phyloP scores from a whole-genome alignment of 768 basidiomycete genomes.

The Leucosporidium creatinivorum region DNA sequence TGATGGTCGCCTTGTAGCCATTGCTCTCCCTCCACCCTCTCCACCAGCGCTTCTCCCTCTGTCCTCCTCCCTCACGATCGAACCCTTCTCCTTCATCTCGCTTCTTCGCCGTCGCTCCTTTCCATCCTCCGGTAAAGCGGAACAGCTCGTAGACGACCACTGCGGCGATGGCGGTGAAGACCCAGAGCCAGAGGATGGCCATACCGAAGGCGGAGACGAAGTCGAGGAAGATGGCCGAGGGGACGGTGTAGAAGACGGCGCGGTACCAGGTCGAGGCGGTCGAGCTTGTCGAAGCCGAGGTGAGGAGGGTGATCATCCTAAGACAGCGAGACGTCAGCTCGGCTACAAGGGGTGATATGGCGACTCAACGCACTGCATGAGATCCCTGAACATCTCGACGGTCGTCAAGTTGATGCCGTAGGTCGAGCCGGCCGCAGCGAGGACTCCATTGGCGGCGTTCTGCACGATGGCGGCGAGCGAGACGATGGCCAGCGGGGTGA shows the following conservation, averaged over 20 bases:
- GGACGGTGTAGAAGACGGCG: constrained; percentile 45
- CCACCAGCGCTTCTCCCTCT: constrained; percentile 45
- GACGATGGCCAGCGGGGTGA: constrained; percentile 14
- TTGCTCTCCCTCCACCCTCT: constrained; percentile 45
- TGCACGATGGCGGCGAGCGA: constrained; percentile 8
- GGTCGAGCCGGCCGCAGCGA: constrained; percentile 24
- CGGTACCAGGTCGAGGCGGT: background rate
- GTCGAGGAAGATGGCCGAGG: constrained; percentile 67
- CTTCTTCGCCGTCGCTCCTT: background rate
- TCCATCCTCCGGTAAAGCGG: constrained; percentile 44
- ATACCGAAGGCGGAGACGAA: constrained; percentile 57
- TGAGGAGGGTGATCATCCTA: constrained; percentile 27
- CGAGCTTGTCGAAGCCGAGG: background rate
- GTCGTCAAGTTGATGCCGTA: constrained; percentile 26
- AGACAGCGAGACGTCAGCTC: background rate
- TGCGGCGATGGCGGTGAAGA: constrained; percentile 53
- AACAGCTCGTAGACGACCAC: constrained; percentile 56
- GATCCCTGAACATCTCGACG: constrained; percentile 32
- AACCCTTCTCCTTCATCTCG: constrained; percentile 33
- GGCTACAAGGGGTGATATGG: too few species aligned
- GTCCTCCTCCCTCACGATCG: constrained; percentile 42
- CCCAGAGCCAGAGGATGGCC: constrained; percentile 55
- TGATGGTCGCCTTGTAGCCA: constrained; percentile 55
- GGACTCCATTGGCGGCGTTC: constrained; percentile 16
- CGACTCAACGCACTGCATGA: constrained; percentile 35